Base-by-base conservation (phyloP, 2,329 filamentous ascomycete genomes). In the Plectosphaerella plurivora region DNA sequence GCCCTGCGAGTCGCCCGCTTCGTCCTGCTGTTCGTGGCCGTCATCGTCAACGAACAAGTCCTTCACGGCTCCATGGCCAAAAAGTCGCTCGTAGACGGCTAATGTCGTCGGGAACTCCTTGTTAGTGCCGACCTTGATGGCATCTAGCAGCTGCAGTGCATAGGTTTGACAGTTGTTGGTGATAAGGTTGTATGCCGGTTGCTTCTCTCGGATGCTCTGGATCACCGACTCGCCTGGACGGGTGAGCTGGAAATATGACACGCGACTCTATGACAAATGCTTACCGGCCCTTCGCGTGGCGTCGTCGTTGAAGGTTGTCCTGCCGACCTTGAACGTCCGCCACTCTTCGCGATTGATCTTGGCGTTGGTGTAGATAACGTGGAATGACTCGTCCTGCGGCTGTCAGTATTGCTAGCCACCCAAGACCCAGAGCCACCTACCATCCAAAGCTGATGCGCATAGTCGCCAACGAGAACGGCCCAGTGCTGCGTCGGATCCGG, bases 81-180 rank as follows among this genome's bases (percentile, higher is more conserved):
- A 73, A 0, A 79, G 67, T 9, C 73, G 67, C 56, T 81, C 72
- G 53, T 81, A 82, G 4, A 83, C 74, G 20, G 74, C 75, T 37
- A 78, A 71, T 1, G 71, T 79, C 3, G 79, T 81, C 37, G 72
- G 78, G 42, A 83, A 82, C 47, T 82, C 70, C 44, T 70, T 73
- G 53, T 74, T 72, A 12, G 70, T 66, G 7, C 76, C 75, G 12
- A 77, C 68, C 53, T 81, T 76, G 53, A 83, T 78, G 28, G 76
- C 75, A 53, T 82, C 77, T 8, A 83, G 72, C 14, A 82, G 65
- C 45, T 72, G 66, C 14, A 81, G 60, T 0, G 77, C 79, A 54
- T 78, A 83, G 16, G 77, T 82, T 57, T 83, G 80, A 61, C 80
- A 83, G 63, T 83, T 83, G 62, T 83, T 83, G 56, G 70, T 77